Evolutionary conservation across 768 basidiomycete genomes (phyloP), one percentile per base, ranked within the genome.

Genomic region (Pisolithus albus): DNA sequence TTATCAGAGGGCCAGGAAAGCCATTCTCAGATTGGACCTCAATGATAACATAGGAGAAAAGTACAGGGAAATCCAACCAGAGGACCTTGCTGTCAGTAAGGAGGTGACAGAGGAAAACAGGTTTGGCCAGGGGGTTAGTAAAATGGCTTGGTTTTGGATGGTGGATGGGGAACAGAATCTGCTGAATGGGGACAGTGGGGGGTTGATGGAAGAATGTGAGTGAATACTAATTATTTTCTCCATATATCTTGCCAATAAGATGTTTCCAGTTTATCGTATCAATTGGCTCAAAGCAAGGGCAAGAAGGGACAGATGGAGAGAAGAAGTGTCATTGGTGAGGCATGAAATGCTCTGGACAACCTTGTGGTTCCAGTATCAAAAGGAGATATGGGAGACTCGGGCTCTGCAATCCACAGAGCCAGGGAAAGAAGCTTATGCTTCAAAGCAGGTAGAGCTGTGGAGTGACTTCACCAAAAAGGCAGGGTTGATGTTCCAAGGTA

Each of bases 291-390:
- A 52, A 26, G 59, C 62, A 18, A 58, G 50, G 49, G 61, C 59
- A 9, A 54, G 50, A 37, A 47, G 40, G 11, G 21, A 53, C 11
- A 19, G 57, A 49, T 63, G 61, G 61, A 30, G 47, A 13, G 58
- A 62, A 32, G 61, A 62, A 47, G 13, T 57, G 23, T 46, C 37
- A 7, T 26, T 57, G 28, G 39, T 59, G 6, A 30, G 30, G 47
- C 47, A 59, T 47, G 56, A 62, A 30, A 59, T 63, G 56, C 11
- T 50, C 0, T 63, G 61, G 61, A 54, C 58, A 0, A 18, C 52
- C 7, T 5, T 44, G 13, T 62, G 49, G 37, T 61, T 59, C 44
- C 13, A 47, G 21, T 4, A 23, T 4, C 11, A 34, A 4, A 34
- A 15, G 13, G 5, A 34, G 3, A 34, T 34, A 13, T 34, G 32